A percentile compares a stretch with the other conserved stretches of the same genome.
These are phyloP conservation scores for Ephemerocybe angulata DNA, from an alignment of 768 basidiomycete species.

Conservation along the genomic window DNA sequence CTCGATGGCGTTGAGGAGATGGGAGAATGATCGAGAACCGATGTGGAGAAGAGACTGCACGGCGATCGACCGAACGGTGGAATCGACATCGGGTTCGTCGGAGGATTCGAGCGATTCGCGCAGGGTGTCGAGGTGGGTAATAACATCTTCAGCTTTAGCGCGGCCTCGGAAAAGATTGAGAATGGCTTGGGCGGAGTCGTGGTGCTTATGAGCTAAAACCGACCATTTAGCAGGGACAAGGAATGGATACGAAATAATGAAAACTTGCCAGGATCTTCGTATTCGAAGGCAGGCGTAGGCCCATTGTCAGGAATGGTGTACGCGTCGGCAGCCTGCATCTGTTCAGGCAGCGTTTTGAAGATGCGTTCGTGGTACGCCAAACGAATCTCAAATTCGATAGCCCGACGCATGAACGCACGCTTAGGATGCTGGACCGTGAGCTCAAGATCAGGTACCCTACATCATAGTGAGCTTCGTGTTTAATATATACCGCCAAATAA, in stretches of 20 bases:
- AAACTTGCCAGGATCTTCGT: slow-evolving; percentile 74
- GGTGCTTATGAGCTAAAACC: slow-evolving; percentile 79
- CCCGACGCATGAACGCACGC: slow-evolving; percentile 80
- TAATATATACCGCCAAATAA: neutral
- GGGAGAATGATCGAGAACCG: slow-evolving; percentile 94
- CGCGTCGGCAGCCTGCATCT: slow-evolving; percentile 66
- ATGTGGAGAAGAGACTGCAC: slow-evolving; percentile 88
- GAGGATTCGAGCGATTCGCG: slow-evolving; percentile 61
- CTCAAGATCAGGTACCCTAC: slow-evolving; percentile 81
- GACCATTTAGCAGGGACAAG: too few relatives aligned
- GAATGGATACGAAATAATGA: too few relatives aligned
- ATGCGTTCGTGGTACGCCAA: slow-evolving; percentile 93
- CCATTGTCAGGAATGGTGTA: slow-evolving; percentile 64
- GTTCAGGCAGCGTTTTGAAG: slow-evolving; percentile 78
- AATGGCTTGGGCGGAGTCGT: slow-evolving; percentile 75
- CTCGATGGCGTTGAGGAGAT: slow-evolving; percentile 96
- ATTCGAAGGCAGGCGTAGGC: slow-evolving; percentile 78
- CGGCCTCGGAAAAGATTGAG: slow-evolving; percentile 80
- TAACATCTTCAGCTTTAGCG: slow-evolving; percentile 75
- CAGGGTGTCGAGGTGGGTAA: slow-evolving; percentile 67
- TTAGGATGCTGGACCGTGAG: slow-evolving; percentile 78
- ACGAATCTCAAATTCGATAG: slow-evolving; percentile 86
- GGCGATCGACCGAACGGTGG: slow-evolving; percentile 69
- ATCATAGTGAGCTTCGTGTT: slow-evolving; percentile 3
- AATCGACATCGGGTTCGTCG: slow-evolving; percentile 62